A percentile compares a stretch with the other conserved stretches of the same genome.
phyloP scores from a whole-genome alignment of 2,329 filamentous ascomycete genomes.

The Mycosphaerella sp. region DNA sequence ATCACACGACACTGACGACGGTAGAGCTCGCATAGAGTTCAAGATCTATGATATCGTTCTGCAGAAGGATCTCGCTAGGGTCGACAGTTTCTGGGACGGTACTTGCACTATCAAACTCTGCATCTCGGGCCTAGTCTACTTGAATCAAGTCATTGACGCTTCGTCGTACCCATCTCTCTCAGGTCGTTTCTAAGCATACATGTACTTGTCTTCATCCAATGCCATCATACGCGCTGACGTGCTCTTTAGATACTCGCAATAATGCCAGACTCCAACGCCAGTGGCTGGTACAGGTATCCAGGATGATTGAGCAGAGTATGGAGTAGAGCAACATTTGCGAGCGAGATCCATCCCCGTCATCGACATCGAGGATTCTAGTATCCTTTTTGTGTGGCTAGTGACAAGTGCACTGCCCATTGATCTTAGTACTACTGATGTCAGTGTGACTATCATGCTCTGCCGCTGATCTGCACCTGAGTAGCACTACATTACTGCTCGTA shows the following conservation, averaged over 20 bases:
- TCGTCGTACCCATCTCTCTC: neutral
- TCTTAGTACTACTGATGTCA: neutral
- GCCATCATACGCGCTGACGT: neutral
- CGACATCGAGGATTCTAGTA: neutral
- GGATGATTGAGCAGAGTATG: neutral
- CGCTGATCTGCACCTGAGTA: neutral
- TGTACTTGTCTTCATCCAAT: neutral
- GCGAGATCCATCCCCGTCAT: neutral
- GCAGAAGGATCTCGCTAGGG: conserved; percentile 10
- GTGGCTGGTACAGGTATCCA: neutral
- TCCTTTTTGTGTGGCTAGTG: neutral
- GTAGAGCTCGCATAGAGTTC: conserved; percentile 13
- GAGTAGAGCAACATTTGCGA: neutral
- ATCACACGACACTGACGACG: conserved; percentile 1
- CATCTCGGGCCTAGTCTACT: conserved; percentile 21
- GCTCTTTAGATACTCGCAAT: neutral
- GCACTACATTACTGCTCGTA: neutral
- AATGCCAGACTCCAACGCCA: neutral
- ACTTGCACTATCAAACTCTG: conserved; percentile 15
- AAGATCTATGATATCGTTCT: conserved; percentile 5
- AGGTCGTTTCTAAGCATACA: neutral
- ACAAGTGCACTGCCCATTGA: too few species aligned
- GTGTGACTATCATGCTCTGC: neutral
- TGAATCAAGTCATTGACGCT: conserved; percentile 20
- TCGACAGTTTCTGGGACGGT: conserved; percentile 1